Evolutionary conservation across 345 rosid species (phyloP), one percentile per base, ranked within the genome.

Genomic region (Hibiscus tridactylites): DNA sequence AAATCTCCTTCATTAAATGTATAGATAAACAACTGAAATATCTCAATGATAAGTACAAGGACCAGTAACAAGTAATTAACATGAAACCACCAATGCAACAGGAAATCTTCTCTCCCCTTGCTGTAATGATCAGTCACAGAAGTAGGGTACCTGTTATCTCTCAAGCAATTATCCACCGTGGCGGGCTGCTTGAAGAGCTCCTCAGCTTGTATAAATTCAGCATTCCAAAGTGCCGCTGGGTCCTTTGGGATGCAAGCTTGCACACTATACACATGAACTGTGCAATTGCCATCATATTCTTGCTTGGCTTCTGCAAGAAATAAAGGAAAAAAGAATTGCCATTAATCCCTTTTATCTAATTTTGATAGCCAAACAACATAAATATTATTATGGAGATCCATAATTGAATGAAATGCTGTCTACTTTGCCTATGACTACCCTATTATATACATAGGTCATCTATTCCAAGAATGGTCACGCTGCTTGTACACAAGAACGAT

Each of bases 161-260:
- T 90, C 82, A 95, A 87, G 81, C 97, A 95, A 86, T 95, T 91
- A 61, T 84, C 85, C 58, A 69, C 57, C 3, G 76, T 33, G 39
- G 81, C 71, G 16, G 91, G 88, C 88, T 87, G 88, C 79, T 74
- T 80, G 74, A 85, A 90, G 57, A 95, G 91, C 75, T 89, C 93
- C 80, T 90, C 95, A 60, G 99, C 90, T 83, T 95, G 97, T 26
- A 92, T 79, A 85, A 82, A 92, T 85, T 95, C 99, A 61, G 82
- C 24, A 81, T 88, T 95, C 97, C 98, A 90, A 58, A 95, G 83
- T 4, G 81, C 87, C 31, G 94, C 91, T 70, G 90, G 82, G 79
- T 95, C 99, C 72, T 80, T 86, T 19, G 99, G 99, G 57, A 90
- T 80, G 73, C 87, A 82, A 76, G 86, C 80, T 85, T 92, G 99